phyloP scores from a whole-genome alignment of 176 grass and related monocot species.

The Secale cereale region DNA sequence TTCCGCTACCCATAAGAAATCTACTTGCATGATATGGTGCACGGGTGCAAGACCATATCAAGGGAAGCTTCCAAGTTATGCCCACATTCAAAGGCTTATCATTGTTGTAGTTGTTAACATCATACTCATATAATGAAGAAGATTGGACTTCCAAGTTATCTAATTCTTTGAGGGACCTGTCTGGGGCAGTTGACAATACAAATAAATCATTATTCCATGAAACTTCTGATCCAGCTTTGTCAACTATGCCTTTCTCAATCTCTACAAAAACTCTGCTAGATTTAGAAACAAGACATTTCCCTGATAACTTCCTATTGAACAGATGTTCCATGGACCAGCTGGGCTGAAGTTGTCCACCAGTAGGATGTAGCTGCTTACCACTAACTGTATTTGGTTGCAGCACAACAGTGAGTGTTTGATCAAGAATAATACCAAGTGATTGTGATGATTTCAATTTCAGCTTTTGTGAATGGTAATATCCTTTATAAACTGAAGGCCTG shows the following conservation, averaged over 20 bases:
- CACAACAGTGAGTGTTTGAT: conserved; percentile 83
- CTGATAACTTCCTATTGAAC: conserved; percentile 71
- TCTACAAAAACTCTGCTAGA: conserved; percentile 83
- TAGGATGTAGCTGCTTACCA: conserved; percentile 29
- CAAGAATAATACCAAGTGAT: conserved; percentile 64
- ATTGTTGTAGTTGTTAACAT: conserved; percentile 57
- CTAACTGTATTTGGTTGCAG: conserved; percentile 44
- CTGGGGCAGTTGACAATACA: conserved; percentile 47
- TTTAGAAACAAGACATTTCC: conserved; percentile 69
- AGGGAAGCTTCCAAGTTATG: conserved; percentile 78
- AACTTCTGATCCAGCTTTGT: conserved; percentile 35
- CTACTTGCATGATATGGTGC: conserved; percentile 69
- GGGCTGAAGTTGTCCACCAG: conserved; percentile 46
- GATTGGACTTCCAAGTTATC: conserved; percentile 34
- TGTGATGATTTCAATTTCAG: conserved; percentile 60
- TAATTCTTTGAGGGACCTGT: conserved; percentile 55
- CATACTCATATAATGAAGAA: conserved; percentile 66
- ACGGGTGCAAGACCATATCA: conserved; percentile 56
- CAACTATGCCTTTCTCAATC: conserved; percentile 53
- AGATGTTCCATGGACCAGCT: conserved; percentile 85
- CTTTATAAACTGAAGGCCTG: conserved; percentile 95
- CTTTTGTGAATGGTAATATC: conserved; percentile 93
- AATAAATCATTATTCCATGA: conserved; percentile 58
- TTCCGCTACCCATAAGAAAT: conserved; percentile 99
- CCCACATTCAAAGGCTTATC: conserved; percentile 75